phyloP scores from a whole-genome alignment of 768 basidiomycete species.

The button mushroom (Agaricus bisporus) region DNA sequence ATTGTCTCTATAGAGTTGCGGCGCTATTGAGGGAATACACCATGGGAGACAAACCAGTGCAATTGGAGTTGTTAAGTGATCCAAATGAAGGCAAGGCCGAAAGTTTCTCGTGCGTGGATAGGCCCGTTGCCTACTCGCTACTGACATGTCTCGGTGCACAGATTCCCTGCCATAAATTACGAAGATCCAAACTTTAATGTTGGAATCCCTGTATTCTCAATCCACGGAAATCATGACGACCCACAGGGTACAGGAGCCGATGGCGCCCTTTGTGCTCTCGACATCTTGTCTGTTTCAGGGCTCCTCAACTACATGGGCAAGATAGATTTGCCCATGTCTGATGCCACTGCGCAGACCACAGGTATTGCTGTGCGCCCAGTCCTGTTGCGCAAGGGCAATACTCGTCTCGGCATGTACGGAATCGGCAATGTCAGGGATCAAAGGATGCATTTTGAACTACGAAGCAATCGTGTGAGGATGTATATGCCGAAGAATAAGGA shows the following conservation, averaged over 20 bases:
- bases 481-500: constrained; percentile 90
- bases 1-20: constrained; percentile 83
- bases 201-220: constrained; percentile 95
- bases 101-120: constrained; percentile 66
- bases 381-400: constrained; percentile 83
- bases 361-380: constrained; percentile 89
- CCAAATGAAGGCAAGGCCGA: constrained; percentile 85
- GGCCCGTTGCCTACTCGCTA: neutral
- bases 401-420: constrained; percentile 88
- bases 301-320: constrained; percentile 98
- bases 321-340: constrained; percentile 76
- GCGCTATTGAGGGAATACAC: constrained; percentile 89
- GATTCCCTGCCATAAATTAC: constrained; percentile 95
- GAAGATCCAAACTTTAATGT: constrained; percentile 96
- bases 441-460: constrained; percentile 92
- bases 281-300: constrained; percentile 90
- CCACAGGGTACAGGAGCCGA: constrained; percentile 94
- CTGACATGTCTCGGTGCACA: constrained; percentile 21
- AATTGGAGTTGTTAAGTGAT: constrained; percentile 88
- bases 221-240: constrained; percentile 99
- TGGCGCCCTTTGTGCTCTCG: constrained; percentile 93
- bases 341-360: constrained; percentile 54
- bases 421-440: constrained; percentile 96
- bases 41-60: constrained; percentile 81
- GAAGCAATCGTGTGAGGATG: constrained; percentile 93